Evolutionary conservation across 148 eudicot genomes (phyloP).

Genomic region (Camellia granthamiana): DNA sequence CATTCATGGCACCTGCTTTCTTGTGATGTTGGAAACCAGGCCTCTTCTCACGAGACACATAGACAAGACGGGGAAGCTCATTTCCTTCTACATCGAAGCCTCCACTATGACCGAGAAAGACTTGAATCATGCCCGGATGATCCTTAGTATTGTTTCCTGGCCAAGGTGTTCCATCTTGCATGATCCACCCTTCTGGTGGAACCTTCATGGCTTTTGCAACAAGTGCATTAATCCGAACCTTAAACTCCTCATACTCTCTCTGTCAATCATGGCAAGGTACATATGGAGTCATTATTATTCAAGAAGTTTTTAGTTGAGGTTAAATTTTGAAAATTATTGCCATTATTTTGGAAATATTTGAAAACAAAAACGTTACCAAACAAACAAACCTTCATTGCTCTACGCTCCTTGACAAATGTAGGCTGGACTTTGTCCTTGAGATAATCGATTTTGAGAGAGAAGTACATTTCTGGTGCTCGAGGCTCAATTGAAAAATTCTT

Average conservation of each 20-base stretch:
- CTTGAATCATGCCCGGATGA: conserved; percentile 99
- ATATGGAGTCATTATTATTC: background rate
- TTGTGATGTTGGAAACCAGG: conserved; percentile 99
- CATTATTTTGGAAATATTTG: background rate
- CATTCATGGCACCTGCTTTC: conserved; percentile 99
- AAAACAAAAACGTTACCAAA: background rate
- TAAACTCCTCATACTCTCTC: conserved; percentile 98
- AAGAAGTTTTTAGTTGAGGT: background rate
- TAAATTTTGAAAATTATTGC: too few species aligned
- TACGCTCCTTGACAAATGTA: conserved; percentile 92
- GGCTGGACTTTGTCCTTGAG: conserved; percentile 98
- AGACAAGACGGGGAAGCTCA: conserved; percentile 96
- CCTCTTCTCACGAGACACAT: conserved; percentile 98
- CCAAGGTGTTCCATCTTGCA: conserved; percentile 99
- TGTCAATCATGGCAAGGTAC: conserved; percentile 26
- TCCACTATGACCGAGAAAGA: conserved; percentile 93
- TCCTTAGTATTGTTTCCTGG: conserved; percentile 97
- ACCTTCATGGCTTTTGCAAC: conserved; percentile 87
- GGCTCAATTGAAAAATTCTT: conserved; percentile 92
- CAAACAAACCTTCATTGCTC: conserved; percentile 84
- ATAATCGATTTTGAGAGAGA: conserved; percentile 80
- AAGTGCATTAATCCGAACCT: conserved; percentile 81
- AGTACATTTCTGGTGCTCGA: conserved; percentile 92
- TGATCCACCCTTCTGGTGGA: conserved; percentile 98
- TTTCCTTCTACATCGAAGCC: conserved; percentile 92